phyloP scores from a whole-genome alignment of 257 asterid species.

The Solanum lignicaule region DNA sequence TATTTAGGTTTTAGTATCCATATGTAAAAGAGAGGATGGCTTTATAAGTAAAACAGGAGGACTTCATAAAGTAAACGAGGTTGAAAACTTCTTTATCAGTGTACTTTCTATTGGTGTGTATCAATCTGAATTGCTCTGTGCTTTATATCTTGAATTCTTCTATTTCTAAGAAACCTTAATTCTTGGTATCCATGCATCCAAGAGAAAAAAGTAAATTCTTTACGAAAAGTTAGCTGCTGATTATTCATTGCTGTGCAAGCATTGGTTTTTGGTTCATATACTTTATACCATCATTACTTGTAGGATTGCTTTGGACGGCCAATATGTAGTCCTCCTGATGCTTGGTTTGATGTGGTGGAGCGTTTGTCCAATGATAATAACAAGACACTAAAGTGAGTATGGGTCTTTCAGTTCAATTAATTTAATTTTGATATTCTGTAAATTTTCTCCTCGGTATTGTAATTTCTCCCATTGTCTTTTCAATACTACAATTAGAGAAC shows the following conservation, averaged over 20 bases:
- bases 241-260: background rate
- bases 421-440: background rate
- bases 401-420: background rate
- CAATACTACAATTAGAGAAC: background rate
- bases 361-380: conserved; percentile 85
- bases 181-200: background rate
- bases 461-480: background rate
- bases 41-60: background rate
- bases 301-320: conserved; percentile 99
- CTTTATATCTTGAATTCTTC: background rate
- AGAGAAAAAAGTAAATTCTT: background rate
- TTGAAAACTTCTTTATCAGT: background rate
- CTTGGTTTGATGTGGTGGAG: conserved; percentile 99
- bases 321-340: conserved; percentile 96
- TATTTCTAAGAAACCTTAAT: background rate
- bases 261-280: background rate
- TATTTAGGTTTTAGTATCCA: background rate
- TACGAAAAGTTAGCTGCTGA: background rate
- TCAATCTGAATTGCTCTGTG: background rate
- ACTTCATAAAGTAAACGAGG: background rate
- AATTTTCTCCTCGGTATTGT: background rate
- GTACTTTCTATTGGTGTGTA: background rate
- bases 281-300: background rate
- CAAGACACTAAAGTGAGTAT: conserved; percentile 74
- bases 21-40: background rate